Percentiles rank a stretch among this genome's conserved stretches.
Conservation (phyloP, 2,329 filamentous ascomycete genomes). For the Pseudogymnoascus sp. region DNA sequence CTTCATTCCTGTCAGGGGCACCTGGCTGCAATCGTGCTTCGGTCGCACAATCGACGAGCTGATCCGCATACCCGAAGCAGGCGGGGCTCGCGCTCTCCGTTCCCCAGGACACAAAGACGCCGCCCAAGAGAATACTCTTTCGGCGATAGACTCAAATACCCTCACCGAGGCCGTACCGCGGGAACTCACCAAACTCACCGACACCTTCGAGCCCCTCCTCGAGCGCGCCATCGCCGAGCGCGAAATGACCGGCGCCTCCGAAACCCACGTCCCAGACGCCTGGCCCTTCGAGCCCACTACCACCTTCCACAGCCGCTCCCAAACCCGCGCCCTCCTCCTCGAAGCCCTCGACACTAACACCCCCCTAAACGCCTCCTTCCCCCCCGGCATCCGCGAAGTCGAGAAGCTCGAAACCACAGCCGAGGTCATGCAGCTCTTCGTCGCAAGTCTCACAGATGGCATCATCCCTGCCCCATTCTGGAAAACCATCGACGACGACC, state of each 20-base stretch:
- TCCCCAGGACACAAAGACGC: constrained; percentile 8
- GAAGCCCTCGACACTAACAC: constrained; percentile 67
- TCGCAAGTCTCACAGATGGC: constrained; percentile 68
- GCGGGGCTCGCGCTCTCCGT: constrained; percentile 56
- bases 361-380: constrained; percentile 52
- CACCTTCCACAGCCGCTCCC: constrained; percentile 17
- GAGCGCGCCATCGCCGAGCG: constrained; percentile 52
- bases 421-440: constrained; percentile 64
- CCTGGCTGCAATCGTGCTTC: constrained; percentile 75
- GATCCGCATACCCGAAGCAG: constrained; percentile 72
- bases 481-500: constrained; percentile 54
- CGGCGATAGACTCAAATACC: neutral
- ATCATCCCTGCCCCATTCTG: constrained; percentile 65
- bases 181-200: constrained; percentile 82
- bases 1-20: constrained; percentile 72
- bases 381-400: constrained; percentile 51
- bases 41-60: constrained; percentile 82
- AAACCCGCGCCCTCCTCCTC: constrained; percentile 31
- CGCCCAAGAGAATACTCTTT: neutral
- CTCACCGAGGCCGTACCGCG: neutral
- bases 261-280: constrained; percentile 39
- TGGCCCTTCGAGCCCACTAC: constrained; percentile 46
- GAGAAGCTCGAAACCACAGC: constrained; percentile 67
- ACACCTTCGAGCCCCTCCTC: constrained; percentile 55
- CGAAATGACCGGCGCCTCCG: constrained; percentile 48